These are phyloP conservation scores for Phytophthora meadii DNA, from an alignment of 352 stramenopile species.

Conservation along the genomic window DNA sequence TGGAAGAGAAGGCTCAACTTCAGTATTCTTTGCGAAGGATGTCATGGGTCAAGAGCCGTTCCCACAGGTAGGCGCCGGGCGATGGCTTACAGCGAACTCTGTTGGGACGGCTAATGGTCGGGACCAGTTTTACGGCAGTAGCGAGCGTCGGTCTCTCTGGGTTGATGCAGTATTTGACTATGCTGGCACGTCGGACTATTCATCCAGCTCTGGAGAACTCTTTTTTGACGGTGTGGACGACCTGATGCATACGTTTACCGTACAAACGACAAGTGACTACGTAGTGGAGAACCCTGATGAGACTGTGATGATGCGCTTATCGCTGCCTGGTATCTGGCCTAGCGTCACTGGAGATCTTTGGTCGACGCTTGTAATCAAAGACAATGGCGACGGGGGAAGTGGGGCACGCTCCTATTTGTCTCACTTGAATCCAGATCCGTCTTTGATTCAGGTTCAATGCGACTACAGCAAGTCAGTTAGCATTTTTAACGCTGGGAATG, in stretches of 20 bases:
- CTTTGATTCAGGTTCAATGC: slow-evolving; percentile 42
- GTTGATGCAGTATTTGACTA: slow-evolving; percentile 90
- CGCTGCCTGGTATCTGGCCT: slow-evolving; percentile 93
- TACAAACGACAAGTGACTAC: slow-evolving; percentile 90
- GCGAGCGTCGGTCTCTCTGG: slow-evolving; percentile 78
- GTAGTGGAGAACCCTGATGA: slow-evolving; percentile 94
- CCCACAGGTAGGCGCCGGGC: slow-evolving; percentile 66
- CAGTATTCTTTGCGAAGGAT: slow-evolving; percentile 62
- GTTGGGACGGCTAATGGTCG: slow-evolving; percentile 89
- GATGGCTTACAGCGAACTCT: slow-evolving; percentile 60
- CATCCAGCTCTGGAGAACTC: slow-evolving; percentile 59
- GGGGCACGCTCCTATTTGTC: slow-evolving; percentile 73
- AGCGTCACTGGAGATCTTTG: slow-evolving; percentile 88
- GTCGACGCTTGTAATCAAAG: slow-evolving; percentile 87
- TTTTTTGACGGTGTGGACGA: slow-evolving; percentile 69
- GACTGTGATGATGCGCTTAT: slow-evolving; percentile 90
- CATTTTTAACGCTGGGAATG: slow-evolving; percentile 69
- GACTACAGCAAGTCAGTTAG: slow-evolving; percentile 62
- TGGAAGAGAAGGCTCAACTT: slow-evolving; percentile 35
- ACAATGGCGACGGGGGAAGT: slow-evolving; percentile 92
- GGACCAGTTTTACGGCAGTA: slow-evolving; percentile 92
- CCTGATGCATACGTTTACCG: slow-evolving; percentile 62
- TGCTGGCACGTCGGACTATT: slow-evolving; percentile 90
- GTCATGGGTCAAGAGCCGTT: slow-evolving; percentile 80
- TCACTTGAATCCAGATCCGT: slow-evolving; percentile 50